Evolutionary conservation across 2,329 filamentous ascomycete species (phyloP).

Genomic region (Epichloe festucae): DNA sequence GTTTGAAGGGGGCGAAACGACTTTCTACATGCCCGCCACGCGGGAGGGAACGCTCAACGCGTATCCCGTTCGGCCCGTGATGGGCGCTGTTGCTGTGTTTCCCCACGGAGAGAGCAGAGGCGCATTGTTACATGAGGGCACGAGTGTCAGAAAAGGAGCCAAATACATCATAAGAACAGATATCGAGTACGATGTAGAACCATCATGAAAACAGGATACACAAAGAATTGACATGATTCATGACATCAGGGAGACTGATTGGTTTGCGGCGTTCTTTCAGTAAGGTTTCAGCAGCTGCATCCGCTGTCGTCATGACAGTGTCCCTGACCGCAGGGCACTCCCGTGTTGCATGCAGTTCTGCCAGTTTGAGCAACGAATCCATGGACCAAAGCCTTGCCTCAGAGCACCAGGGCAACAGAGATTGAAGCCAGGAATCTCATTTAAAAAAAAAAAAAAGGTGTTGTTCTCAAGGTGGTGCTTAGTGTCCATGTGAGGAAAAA

Average conservation of each 20-base stretch:
- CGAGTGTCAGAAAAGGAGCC: conserved; percentile 52
- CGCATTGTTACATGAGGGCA: conserved; percentile 56
- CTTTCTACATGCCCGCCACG: conserved; percentile 53
- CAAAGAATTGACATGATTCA: neutral
- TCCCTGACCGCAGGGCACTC: too few relatives aligned
- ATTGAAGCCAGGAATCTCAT: too few relatives aligned
- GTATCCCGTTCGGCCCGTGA: conserved; percentile 54
- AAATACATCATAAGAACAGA: conserved; percentile 61
- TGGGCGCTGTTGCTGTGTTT: conserved; percentile 56
- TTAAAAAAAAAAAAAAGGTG: too few relatives aligned
- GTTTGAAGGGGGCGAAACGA: conserved; percentile 59
- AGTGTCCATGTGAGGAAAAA: neutral
- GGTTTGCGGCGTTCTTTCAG: too few relatives aligned
- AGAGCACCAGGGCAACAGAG: too few relatives aligned
- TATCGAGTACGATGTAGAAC: conserved; percentile 53
- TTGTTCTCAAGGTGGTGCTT: neutral
- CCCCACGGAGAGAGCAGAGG: conserved; percentile 56
- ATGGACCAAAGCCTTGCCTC: too few relatives aligned
- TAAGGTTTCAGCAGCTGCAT: too few relatives aligned
- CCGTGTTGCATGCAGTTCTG: too few relatives aligned
- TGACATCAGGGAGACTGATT: too few relatives aligned
- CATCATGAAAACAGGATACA: conserved; percentile 3
- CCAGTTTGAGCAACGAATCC: too few relatives aligned
- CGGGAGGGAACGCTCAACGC: conserved; percentile 55
- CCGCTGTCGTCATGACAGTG: too few relatives aligned